A percentile compares a stretch with the other conserved stretches of the same genome.
Evolutionary conservation across 345 rosid species (phyloP).

Genomic region (Anastatica hierochuntica): DNA sequence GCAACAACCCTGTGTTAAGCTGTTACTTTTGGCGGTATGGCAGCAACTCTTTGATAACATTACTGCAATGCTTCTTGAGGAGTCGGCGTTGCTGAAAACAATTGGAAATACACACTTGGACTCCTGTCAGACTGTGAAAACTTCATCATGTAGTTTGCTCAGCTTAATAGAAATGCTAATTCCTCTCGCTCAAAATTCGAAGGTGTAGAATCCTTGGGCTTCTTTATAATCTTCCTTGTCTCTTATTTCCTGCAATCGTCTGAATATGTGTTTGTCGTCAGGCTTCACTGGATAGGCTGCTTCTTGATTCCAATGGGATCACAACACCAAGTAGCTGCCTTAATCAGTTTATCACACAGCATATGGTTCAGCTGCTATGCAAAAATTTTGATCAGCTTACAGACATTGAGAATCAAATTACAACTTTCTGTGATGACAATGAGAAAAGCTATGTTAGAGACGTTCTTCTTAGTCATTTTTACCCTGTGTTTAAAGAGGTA

Average conservation of each 20-base stretch:
- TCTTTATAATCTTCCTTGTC: neutral
- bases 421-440: constrained; percentile 27
- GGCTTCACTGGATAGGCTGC: constrained; percentile 63
- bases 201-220: constrained; percentile 37
- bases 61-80: constrained; percentile 44
- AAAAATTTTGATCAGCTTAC: constrained; percentile 52
- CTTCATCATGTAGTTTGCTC: constrained; percentile 36
- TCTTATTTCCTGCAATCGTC: constrained; percentile 14
- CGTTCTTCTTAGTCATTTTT: constrained; percentile 43
- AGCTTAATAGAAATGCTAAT: constrained; percentile 42
- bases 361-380: constrained; percentile 35
- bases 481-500: constrained; percentile 51
- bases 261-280: constrained; percentile 26
- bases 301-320: constrained; percentile 38
- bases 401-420: constrained; percentile 49
- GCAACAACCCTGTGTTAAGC: constrained; percentile 10
- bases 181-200: constrained; percentile 47
- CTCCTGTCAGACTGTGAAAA: constrained; percentile 47
- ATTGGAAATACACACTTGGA: constrained; percentile 44
- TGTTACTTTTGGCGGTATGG: constrained; percentile 18
- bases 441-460: constrained; percentile 38
- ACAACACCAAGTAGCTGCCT: constrained; percentile 21
- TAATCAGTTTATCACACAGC: constrained; percentile 39
- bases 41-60: constrained; percentile 77
- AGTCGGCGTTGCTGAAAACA: constrained; percentile 45